Evolutionary conservation across 116 monocot species (phyloP).

Genomic region (Zostera marina): DNA sequence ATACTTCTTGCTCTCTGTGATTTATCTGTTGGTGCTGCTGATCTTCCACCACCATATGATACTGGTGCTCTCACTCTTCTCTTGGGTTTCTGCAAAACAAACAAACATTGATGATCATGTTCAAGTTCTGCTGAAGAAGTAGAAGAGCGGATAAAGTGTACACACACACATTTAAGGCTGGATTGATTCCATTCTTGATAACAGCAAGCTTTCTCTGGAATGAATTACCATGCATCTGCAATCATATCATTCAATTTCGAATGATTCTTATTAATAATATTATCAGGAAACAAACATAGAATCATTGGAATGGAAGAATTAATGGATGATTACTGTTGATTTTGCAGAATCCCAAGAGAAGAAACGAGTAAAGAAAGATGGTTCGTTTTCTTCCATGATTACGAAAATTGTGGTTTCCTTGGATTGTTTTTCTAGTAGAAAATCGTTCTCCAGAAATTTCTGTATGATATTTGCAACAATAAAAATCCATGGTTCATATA

Average conservation of each 20-base stretch:
- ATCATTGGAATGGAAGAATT: background rate
- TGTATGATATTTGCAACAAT: conserved; percentile 10
- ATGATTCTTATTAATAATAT: too few species aligned
- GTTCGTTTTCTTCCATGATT: conserved; percentile 80
- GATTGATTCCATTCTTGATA: conserved; percentile 46
- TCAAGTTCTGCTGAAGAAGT: too few species aligned
- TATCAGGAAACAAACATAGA: background rate
- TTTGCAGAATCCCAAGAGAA: conserved; percentile 87
- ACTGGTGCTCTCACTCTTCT: conserved; percentile 15
- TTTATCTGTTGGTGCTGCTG: conserved; percentile 55
- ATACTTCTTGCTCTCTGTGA: conserved; percentile 72
- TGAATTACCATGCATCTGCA: conserved; percentile 96
- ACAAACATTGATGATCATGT: background rate
- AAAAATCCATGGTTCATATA: background rate
- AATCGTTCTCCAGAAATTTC: conserved; percentile 82
- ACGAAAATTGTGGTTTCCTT: conserved; percentile 51
- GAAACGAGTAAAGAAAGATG: conserved; percentile 89
- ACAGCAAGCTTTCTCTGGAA: conserved; percentile 82
- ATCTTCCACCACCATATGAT: conserved; percentile 40
- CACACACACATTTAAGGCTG: conserved; percentile 48
- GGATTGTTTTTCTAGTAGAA: conserved; percentile 62
- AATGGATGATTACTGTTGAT: conserved; percentile 40
- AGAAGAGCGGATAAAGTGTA: too few species aligned
- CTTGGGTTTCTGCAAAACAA: conserved; percentile 51
- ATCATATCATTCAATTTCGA: background rate